Evolutionary conservation across 768 basidiomycete species (phyloP), one percentile per base, ranked within the genome.

Genomic region (Suillus spraguei): DNA sequence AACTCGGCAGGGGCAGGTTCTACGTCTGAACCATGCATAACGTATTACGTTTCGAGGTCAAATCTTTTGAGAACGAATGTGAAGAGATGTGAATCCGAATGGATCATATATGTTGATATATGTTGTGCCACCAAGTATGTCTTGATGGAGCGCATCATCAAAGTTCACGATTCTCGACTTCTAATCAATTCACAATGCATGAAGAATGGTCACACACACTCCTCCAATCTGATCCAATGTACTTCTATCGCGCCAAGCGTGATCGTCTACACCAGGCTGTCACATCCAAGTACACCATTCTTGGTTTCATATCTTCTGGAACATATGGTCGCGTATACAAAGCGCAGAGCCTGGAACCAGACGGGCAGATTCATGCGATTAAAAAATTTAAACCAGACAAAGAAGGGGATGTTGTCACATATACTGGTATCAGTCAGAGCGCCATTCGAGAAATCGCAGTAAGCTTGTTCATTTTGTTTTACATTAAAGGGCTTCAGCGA

Each of bases 321-420:
- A 99, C 97, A 0, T 99, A 99, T 72, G 97, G 97, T 1, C 83
- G 96, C n/a, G 97, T 99, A 2, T 99, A 99, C 86, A 99, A 99
- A 75, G 97, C 96, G 0, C 85, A 88, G 71, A 91, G 90, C 70
- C 80, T 85, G 53, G 90, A 88, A 14, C 83, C 86, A 4, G 87
- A 89, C 47, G 86, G 82, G 3, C 81, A 79, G 66, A 83, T 97
- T 54, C 91, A 95, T 68, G 97, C 97, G 7, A 99, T 99, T 80
- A 99, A 99, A 82, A 99, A 99, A 76, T 99, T 99, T 82, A 99
- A 99, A 73, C 97, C 97, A 0, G 97, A 99, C 83, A 99, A 99
- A 77, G 97, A 99, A 79, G 97, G 97, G 24, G 97, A 99, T 72
- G 88, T 95, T 1, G 79, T 91, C 59, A 95, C 95, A 0, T 99